These are phyloP conservation scores for Entophlyctis luteolus DNA, from an alignment of 192 early-diverging fungal genomes.

Conservation along the genomic window DNA sequence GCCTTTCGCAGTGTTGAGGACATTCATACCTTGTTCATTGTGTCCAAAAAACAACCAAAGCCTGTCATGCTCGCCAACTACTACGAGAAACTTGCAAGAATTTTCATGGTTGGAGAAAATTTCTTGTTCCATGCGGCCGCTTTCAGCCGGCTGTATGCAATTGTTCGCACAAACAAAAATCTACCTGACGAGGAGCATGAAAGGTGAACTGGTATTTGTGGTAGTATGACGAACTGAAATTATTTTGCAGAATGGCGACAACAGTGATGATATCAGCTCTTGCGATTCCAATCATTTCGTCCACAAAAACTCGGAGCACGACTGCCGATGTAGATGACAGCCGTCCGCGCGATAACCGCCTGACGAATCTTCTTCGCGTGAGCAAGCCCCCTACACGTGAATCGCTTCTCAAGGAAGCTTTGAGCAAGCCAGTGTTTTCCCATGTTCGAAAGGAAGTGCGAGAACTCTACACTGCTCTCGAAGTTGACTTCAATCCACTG, in stretches of 20 bases:
- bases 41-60: constrained; percentile 88
- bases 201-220: constrained; percentile 18
- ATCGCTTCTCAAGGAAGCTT: constrained; percentile 82
- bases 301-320: constrained; percentile 67
- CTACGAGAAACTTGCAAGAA: constrained; percentile 94
- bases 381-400: constrained; percentile 80
- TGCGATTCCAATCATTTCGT: constrained; percentile 92
- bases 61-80: constrained; percentile 95
- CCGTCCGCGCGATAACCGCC: constrained; percentile 67
- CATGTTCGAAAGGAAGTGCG: constrained; percentile 84
- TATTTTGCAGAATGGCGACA: constrained; percentile 68
- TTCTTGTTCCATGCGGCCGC: constrained; percentile 97
- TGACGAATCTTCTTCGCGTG: constrained; percentile 84
- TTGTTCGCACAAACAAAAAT: constrained; percentile 72
- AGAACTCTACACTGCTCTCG: constrained; percentile 90
- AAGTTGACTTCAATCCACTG: constrained; percentile 98
- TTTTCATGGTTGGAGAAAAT: constrained; percentile 96
- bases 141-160: constrained; percentile 78
- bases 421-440: constrained; percentile 75
- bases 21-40: constrained; percentile 81
- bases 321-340: constrained; percentile 72
- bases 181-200: constrained; percentile 82
- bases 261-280: constrained; percentile 90
- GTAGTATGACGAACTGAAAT: too few species aligned
- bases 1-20: constrained; percentile 96